These are phyloP conservation scores for Purpureocillium lavendulum DNA, from an alignment of 2,329 filamentous ascomycete species.

Conservation along the genomic window DNA sequence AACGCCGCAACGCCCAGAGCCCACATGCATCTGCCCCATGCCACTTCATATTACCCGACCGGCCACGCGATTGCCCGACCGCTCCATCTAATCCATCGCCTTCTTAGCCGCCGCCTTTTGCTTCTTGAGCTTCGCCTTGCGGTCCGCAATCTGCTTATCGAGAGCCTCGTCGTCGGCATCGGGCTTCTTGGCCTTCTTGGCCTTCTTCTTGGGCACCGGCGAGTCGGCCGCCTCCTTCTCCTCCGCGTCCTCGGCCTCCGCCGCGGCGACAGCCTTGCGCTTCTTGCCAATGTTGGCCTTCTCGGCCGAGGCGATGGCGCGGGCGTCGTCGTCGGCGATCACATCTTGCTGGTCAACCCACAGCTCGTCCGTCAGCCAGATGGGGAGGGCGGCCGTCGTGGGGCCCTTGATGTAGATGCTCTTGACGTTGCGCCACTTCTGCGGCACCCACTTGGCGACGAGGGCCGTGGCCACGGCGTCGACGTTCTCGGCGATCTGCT, in stretches of 20 bases:
- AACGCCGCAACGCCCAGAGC: conserved; percentile 23
- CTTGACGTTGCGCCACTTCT: conserved; percentile 81
- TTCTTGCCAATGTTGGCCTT: conserved; percentile 59
- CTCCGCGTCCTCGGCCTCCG: conserved; percentile 19
- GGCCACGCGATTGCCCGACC: conserved; percentile 18
- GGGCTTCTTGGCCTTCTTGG: conserved; percentile 24
- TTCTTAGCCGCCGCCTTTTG: conserved; percentile 50
- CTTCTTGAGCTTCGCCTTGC: conserved; percentile 49
- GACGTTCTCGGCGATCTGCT: conserved; percentile 75
- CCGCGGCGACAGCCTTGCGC: conserved; percentile 40
- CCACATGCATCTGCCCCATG: conserved; percentile 4
- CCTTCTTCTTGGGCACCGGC: conserved; percentile 27
- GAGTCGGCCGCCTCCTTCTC: conserved; percentile 30
- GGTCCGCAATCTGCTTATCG: conserved; percentile 50
- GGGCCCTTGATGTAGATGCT: conserved; percentile 86
- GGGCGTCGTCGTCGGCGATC: conserved; percentile 52
- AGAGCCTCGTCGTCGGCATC: conserved; percentile 44
- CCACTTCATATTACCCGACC: background rate
- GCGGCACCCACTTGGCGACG: conserved; percentile 71
- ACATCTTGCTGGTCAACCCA: conserved; percentile 74
- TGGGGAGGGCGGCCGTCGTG: conserved; percentile 79
- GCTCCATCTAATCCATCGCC: conserved; percentile 27
- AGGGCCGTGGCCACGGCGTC: conserved; percentile 60
- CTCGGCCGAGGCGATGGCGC: conserved; percentile 33
- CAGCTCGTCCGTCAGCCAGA: conserved; percentile 88